Percentiles rank a stretch among this genome's conserved stretches.
These are phyloP conservation scores for Rutstroemia sp. DNA, from an alignment of 2,329 filamentous ascomycete genomes.

Conservation along the genomic window DNA sequence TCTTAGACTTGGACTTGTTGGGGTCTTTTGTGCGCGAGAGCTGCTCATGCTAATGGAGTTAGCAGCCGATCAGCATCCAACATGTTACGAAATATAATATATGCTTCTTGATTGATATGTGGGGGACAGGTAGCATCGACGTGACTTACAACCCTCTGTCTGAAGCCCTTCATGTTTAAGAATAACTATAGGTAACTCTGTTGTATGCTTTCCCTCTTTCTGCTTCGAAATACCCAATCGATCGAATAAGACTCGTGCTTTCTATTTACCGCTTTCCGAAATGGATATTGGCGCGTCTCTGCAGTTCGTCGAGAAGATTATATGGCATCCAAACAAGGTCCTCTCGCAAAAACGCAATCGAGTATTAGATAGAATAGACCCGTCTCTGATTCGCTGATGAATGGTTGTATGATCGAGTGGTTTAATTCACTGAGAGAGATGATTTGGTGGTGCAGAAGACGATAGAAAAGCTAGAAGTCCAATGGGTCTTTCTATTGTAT, in stretches of 20 bases:
- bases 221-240: neutral
- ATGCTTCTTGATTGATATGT: neutral
- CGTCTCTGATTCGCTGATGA: neutral
- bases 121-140: slow-evolving; percentile 21
- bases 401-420: neutral
- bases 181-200: neutral
- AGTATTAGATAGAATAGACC: neutral
- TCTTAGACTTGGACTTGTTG: slow-evolving; percentile 72
- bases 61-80: slow-evolving; percentile 29
- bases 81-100: neutral
- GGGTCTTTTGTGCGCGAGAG: slow-evolving; percentile 82
- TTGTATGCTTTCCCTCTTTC: neutral
- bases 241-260: neutral
- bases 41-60: slow-evolving; percentile 61
- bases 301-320: neutral
- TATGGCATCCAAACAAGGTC: neutral
- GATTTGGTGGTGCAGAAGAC: neutral
- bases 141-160: slow-evolving; percentile 83
- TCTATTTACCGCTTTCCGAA: neutral
- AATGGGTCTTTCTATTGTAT: neutral
- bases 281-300: slow-evolving; percentile 2
- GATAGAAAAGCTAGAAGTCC: neutral
- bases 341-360: neutral
- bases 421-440: neutral
- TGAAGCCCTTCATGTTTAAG: slow-evolving; percentile 87